Evolutionary conservation across 1,284 basidiomycete genomes (phyloP), one percentile per base, ranked within the genome.

Genomic region (Ganoderma leucocontextum): DNA sequence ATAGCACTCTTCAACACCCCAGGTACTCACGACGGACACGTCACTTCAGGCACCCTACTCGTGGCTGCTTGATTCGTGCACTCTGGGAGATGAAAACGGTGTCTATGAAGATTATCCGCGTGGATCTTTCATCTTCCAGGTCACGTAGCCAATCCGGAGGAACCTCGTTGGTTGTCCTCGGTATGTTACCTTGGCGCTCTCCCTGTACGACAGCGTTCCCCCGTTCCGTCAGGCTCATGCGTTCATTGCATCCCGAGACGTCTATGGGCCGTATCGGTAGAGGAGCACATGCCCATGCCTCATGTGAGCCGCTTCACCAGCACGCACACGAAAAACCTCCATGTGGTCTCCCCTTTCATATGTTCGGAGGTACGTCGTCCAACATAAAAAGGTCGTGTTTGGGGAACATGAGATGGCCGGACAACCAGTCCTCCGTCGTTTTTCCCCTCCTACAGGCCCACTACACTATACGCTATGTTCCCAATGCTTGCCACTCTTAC

Each of bases 341-440:
- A 67, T 67, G 61, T 58, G 64, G 49, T 53, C 49, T 15, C 39
- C 49, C 15, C 41, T 47, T 22, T 29, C 7, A 41, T 29, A 55
- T 7, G 29, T 25, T 33, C 52, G 19, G 22, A n/a, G 49, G 41
- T n/a, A 42, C 25, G 55, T 41, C 17, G 17, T 19, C 6, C n/a
- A n/a, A 60, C 66, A 68, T 69, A 69, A 64, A 64, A 67, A 47
- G 22, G 29, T 22, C 36, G 25, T 65, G 61, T 60, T 60, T 58
- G 47, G 22, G 44, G 58, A 19, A 52, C 55, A 52, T 63, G 53
- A 29, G 17, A 22, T 7, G 35, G 38, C 38, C 60, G 62, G 66
- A 63, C 58, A 41, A 25, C 47, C 29, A 53, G 39, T n/a, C 33
- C 39, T 47, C 42, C 19, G 0, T 42, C 65, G 29, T 53, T 60